Base-by-base conservation (phyloP, 768 basidiomycete species). In the Hortiboletus flavorubellus region DNA sequence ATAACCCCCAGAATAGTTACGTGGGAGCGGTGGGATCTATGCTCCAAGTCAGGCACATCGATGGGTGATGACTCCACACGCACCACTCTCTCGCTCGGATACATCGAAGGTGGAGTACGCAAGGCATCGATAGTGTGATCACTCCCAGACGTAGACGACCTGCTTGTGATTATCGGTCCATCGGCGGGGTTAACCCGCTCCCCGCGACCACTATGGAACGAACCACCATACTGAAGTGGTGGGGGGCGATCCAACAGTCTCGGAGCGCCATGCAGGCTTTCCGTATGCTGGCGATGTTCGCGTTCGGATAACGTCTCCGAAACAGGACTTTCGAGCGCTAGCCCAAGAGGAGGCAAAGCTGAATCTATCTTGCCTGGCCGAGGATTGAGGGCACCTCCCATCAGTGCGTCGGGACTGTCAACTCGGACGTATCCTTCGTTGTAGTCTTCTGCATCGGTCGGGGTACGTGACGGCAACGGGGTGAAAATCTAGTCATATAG, bases 361-460 rank as follows among this genome's bases (percentile, higher is more conserved):
- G 55, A 35, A 44, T 63, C 58, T 15, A 68, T 15, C 55, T 62
- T 70, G 43, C 53, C 62, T 12, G 69, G 71, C 4, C 69, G 65
- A 8, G 69, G 69, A 41, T 73, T 71, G 34, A 71, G 69, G 39
- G 52, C 61, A 15, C 69, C 69, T 31, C 69, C 66, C 71, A 71
- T 62, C 12, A 71, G 52, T 23, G 67, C 69, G 34, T 70, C 57
- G 6, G 69, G 69, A 38, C 52, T 70, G 40, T 71, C 68, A 16
- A 71, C 71, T 40, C 59, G 69, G 35, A 71, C 53, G 51, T 62
- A 71, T 26, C 66, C 69, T 40, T 71, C 69, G 46, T 64, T 65
- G n/a, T 60, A 66, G 11, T 71, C 69, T 10, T 70, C 69, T 42
- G 57, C 61, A 2, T 73, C 69, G n/a, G 61, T 73, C 18, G 69